Evolutionary conservation across 2,329 filamentous ascomycete species (phyloP).

Genomic region (Talaromyces sp.): DNA sequence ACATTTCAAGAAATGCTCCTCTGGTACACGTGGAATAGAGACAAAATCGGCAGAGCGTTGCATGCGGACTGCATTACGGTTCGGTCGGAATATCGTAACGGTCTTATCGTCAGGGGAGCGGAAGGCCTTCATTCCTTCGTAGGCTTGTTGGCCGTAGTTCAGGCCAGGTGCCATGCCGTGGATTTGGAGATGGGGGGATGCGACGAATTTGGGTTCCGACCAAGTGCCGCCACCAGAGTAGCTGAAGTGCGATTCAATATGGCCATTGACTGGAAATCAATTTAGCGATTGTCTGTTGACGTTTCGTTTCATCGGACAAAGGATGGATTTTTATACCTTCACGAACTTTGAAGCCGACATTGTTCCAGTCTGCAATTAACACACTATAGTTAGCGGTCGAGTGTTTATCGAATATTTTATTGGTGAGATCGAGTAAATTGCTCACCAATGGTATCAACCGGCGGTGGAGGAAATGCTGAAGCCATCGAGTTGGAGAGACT

Average conservation of each 20-base stretch:
- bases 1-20: conserved; percentile 70
- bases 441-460: conserved; percentile 29
- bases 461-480: conserved; percentile 33
- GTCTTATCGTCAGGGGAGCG: conserved; percentile 54
- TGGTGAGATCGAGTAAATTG: not conserved
- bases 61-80: conserved; percentile 79
- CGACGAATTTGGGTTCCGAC: conserved; percentile 74
- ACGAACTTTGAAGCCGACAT: conserved; percentile 88
- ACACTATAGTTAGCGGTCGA: not conserved
- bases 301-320: conserved; percentile 34
- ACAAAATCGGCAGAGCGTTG: conserved; percentile 81
- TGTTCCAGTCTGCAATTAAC: conserved; percentile 69
- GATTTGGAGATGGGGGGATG: conserved; percentile 79
- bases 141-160: conserved; percentile 97
- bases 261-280: conserved; percentile 70
- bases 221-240: conserved; percentile 68
- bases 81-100: conserved; percentile 85
- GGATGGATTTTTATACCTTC: conserved; percentile 62
- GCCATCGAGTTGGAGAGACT: conserved; percentile 6
- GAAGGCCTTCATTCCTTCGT: conserved; percentile 98
- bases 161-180: conserved; percentile 94
- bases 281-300: not conserved
- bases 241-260: conserved; percentile 85
- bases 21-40: conserved; percentile 77
- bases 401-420: not conserved